Evolutionary conservation across 1,284 basidiomycete genomes (phyloP), one percentile per base, ranked within the genome.

Genomic region (Peniophora sp.): DNA sequence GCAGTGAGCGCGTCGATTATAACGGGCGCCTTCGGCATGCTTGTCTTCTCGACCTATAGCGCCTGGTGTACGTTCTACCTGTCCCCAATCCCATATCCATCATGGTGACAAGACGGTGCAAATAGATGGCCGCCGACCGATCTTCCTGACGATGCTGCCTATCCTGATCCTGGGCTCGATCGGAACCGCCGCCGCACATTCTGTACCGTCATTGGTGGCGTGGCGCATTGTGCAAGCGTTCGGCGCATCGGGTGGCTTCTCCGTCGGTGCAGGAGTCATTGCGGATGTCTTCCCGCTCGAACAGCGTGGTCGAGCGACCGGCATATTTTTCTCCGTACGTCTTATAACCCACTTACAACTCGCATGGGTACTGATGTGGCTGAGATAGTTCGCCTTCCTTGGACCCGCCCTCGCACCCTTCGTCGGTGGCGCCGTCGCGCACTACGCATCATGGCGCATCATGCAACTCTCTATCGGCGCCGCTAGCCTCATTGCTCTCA

Each of bases 381-480:
- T 3, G 12, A 22, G 18, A 8, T 44, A 68, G 66, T 63, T 62
- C 10, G 57, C 58, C 15, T 59, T 68, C 8, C 52, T 69, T 9
- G 69, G 68, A 0, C 66, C 67, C 1, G 64, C 68, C 0, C 52
- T 71, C 9, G 67, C 68, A 2, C 68, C 68, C 0, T 48, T 68
- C 3, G 54, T 57, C 0, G 66, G 66, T 65, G 79, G 79, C 37
- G 23, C 70, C 17, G 65, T 71, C 0, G 69, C 81, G 0, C 66
- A 79, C 50, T 82, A 81, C 54, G 71, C 70, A 37, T 83, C 85
- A 0, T 92, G 88, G 89, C 75, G 86, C 2, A 60, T 75, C 2
- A 80, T 85, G 61, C 87, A 92, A 63, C 65, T 66, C 32, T 59
- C 65, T 0, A 54, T 88, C 1, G 59, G 70, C 0, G 62, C 70